Evolutionary conservation across 768 basidiomycete genomes (phyloP).

Genomic region (Podaxis rugospora): DNA sequence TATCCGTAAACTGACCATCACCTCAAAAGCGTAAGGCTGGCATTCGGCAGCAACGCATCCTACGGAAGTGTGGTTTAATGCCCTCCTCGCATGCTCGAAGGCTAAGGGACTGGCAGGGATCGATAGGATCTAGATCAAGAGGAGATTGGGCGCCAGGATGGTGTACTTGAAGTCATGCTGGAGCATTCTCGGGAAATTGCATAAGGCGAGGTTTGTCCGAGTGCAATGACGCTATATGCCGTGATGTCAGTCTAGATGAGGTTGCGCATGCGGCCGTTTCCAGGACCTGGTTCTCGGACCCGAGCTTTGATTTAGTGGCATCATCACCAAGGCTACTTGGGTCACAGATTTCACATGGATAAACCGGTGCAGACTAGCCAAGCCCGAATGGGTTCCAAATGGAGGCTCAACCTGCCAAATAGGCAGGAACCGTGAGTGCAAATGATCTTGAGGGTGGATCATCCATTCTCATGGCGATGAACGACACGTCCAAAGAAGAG

Average conservation of each 20-base stretch:
- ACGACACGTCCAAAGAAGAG: neutral
- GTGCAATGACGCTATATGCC: conserved; percentile 3
- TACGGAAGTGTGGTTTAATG: neutral
- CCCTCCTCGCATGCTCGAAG: neutral
- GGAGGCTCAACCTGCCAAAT: neutral
- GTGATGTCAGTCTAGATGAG: conserved; percentile 1
- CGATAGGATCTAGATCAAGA: neutral
- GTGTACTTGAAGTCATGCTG: neutral
- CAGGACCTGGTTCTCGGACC: neutral
- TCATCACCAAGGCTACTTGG: neutral
- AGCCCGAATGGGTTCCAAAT: neutral
- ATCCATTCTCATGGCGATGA: neutral
- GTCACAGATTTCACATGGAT: neutral
- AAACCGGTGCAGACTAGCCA: neutral
- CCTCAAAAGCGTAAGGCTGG: neutral
- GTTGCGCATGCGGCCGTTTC: neutral
- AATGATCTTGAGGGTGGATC: neutral
- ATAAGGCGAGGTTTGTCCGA: neutral
- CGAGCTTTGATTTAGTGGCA: neutral
- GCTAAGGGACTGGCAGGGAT: neutral
- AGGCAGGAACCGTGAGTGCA: neutral
- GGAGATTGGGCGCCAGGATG: neutral
- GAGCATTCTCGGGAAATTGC: neutral
- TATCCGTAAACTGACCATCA: neutral
- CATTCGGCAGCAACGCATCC: neutral